Base-by-base conservation (phyloP, 2,329 filamentous ascomycete species). In the Fonsecaea pugnacius region DNA sequence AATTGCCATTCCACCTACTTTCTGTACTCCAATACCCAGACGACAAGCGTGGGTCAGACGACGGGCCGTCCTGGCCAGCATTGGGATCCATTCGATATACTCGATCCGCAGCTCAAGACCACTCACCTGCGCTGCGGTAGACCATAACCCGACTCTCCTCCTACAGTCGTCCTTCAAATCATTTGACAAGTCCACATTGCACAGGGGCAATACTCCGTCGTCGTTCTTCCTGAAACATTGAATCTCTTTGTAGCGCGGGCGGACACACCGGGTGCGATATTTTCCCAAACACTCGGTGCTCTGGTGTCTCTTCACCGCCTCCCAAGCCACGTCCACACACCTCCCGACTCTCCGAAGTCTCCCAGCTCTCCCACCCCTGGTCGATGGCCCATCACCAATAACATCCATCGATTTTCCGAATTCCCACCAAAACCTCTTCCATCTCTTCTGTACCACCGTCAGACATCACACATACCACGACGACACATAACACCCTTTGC, bases 371-470 rank as follows among this genome's bases (percentile, higher is more conserved):
- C 43, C 56, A 52, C 57, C 32, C 32, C n/a, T 16, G 32, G 55
- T 60, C 57, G 18, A 60, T 65, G 38, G 53, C 46, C 55, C 61
- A 43, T 57, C 61, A 58, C 66, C 66, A 68, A 66, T 68, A 68
- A 68, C 27, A 64, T 63, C 52, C 51, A 32, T 18, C 24, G 43
- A 9, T 40, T 32, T 50, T 53, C 32, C 54, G 27, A 43, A 52
- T 40, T 56, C 58, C 38, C 55, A 35, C 55, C 62, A 43, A 58
- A 53, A 40, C 40, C 33, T 56, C 38, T 24, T 58, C 54, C 50
- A 32, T 50, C 61, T 43, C 52, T 52, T 60, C 51, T 65, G 64
- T 68, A 66, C 53, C 58, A 68, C 64, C 50, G 60, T 63, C 58
- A 56, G 46, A 36, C 43, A 59, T 33, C 21, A 50, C 57, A 48